Percentiles rank a stretch among this genome's conserved stretches.
Conservation (phyloP, 2,329 filamentous ascomycete species). For the Didymellaceae sp. region DNA sequence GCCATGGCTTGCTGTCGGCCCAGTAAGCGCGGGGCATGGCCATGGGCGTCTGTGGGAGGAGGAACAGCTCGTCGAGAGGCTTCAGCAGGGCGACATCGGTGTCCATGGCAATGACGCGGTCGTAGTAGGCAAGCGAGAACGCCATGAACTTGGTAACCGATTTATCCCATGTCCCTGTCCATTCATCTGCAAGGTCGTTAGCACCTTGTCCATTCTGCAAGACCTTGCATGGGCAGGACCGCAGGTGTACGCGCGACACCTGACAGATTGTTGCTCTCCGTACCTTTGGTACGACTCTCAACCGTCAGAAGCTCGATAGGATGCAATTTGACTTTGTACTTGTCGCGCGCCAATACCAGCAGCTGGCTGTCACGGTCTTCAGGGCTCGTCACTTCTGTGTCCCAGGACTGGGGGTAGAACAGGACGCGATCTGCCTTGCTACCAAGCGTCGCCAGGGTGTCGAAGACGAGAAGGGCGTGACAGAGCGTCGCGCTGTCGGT, state of each 20-base stretch:
- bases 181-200: slow-evolving; percentile 38
- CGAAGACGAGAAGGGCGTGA: slow-evolving; percentile 54
- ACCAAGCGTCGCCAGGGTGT: slow-evolving; percentile 50
- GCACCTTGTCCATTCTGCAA: slow-evolving; percentile 7
- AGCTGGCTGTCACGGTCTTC: slow-evolving; percentile 54
- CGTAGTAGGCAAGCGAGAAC: slow-evolving; percentile 71
- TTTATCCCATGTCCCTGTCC: slow-evolving; percentile 63
- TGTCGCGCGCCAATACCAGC: slow-evolving; percentile 55
- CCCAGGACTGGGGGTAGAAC: slow-evolving; percentile 53
- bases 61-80: slow-evolving; percentile 73
- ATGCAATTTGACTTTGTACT: slow-evolving; percentile 58
- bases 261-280: background rate
- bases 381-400: slow-evolving; percentile 35
- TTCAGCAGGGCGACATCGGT: slow-evolving; percentile 69
- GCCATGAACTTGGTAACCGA: slow-evolving; percentile 72
- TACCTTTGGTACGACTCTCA: slow-evolving; percentile 43
- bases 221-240: slow-evolving; percentile 9
- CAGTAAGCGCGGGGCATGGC: slow-evolving; percentile 78
- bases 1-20: slow-evolving; percentile 61
- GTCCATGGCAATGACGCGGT: slow-evolving; percentile 64
- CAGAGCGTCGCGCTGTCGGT: slow-evolving; percentile 53
- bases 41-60: slow-evolving; percentile 65
- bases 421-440: slow-evolving; percentile 56
- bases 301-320: slow-evolving; percentile 54
- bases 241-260: background rate